Conservation (phyloP, 1,284 basidiomycete genomes). For the Tilletiopsis washingtonensis region DNA sequence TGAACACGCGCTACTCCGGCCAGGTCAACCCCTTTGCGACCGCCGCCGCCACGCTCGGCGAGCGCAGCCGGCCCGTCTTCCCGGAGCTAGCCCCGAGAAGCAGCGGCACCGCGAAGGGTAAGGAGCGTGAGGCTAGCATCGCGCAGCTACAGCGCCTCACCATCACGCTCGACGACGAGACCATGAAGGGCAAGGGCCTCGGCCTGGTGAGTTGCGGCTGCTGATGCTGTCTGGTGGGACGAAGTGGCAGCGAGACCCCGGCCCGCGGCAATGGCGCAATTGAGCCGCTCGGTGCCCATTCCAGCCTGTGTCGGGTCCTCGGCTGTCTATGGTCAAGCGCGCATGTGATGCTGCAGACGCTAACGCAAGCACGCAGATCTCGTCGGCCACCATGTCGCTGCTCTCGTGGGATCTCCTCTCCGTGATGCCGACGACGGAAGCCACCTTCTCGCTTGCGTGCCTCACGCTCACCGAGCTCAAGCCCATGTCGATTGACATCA, state of each 20-base stretch:
- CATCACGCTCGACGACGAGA: slow-evolving; percentile 38
- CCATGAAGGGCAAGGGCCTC: slow-evolving; percentile 29
- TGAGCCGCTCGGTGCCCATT: too few relatives aligned
- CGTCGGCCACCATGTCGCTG: slow-evolving; percentile 26
- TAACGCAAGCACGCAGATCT: neutral
- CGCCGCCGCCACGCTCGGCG: slow-evolving; percentile 15
- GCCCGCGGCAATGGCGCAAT: too few relatives aligned
- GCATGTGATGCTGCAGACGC: too few relatives aligned
- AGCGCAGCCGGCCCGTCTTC: slow-evolving; percentile 17
- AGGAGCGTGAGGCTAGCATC: slow-evolving; percentile 1
- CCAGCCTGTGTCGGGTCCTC: too few relatives aligned
- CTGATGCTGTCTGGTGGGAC: too few relatives aligned
- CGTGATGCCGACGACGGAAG: slow-evolving; percentile 62
- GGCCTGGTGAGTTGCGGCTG: slow-evolving; percentile 26
- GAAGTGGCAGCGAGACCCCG: too few relatives aligned
- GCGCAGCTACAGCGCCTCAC: slow-evolving; percentile 44
- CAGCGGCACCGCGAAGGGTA: neutral
- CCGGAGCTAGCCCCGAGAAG: slow-evolving; percentile 33
- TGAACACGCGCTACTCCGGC: slow-evolving; percentile 27
- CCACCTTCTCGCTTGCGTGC: slow-evolving; percentile 68
- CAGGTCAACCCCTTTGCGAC: slow-evolving; percentile 24
- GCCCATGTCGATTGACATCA: slow-evolving; percentile 68
- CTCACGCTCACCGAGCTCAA: slow-evolving; percentile 72
- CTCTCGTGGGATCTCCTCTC: slow-evolving; percentile 67
- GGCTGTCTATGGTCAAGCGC: too few relatives aligned